Percentiles rank a stretch among this genome's conserved stretches.
phyloP scores from a whole-genome alignment of 78 protist species.

The slime mould (Dictyostelium discoideum) region dicty_2.7 NC_007089.4:5034501-5035000 shows the following conservation, averaged over 20 bases:
- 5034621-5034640: not conserved
- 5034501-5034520: not conserved
- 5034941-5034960: not conserved
- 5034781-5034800: not conserved
- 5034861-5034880: not conserved
- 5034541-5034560: not conserved
- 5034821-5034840: not conserved
- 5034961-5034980: not conserved
- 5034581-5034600: not conserved
- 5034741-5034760: not conserved
- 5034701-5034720: not conserved
- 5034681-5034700: not conserved
- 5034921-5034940: not conserved
- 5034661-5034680: not conserved
- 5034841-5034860: not conserved
- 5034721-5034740: not conserved
- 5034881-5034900: not conserved
- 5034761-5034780: not conserved
- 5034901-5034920: not conserved
- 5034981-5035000: not conserved
- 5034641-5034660: conserved; percentile 7
- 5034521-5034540: not conserved
- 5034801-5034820: not conserved
- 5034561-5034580: not conserved
- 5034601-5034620: not conserved